Base-by-base conservation (phyloP, 805 yeast species). In the Metahyphopichia silvanorum region DNA sequence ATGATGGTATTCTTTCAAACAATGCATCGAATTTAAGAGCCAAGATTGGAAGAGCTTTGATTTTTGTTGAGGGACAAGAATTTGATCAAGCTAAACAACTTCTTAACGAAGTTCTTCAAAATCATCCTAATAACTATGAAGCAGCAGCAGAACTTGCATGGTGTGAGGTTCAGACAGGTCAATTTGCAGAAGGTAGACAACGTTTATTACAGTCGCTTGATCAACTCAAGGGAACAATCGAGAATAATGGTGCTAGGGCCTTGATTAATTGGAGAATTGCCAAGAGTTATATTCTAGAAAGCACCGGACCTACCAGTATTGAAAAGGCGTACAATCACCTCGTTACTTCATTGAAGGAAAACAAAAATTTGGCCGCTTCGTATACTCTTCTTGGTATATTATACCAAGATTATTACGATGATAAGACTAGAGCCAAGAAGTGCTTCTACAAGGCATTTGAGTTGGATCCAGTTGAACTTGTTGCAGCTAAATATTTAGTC, bases 361-460 rank as follows among this genome's bases (percentile, higher is more conserved):
- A 76, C 13, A 76, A 79, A 19, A 76, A 71, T 18, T 76, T 69
- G 53, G 89, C 96, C 0, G 80, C 94, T 2, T 76, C 95, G 0
- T 93, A 79, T 52, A 80, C 96, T 0, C 71, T 87, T 2, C 61
- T 93, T 16, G 98, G 98, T 16, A 55, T 71, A 31, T 66, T 86
- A n/a, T 89, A 86, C 47, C 57, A 72, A 4, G 69, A 73, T 2
- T 63, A 71, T 37, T 79, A 70, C 38, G 57, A 66, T 7, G 96
- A 88, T 48, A 51, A 58, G 17, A 60, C 63, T 0, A 73, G 93
- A 29, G 95, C 97, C 0, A 79, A 79, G 33, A 87, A 86, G 51
- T 88, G 96, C 55, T 91, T 82, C 53, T 78, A 82, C 53, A 86
- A 81, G 48, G 96, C 98, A 0, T 85, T 91, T 52, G 97, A 91